Evolutionary conservation across 495 filamentous ascomycete species (phyloP), one percentile per base, ranked within the genome.

Genomic region (Daldinia decipiens): DNA sequence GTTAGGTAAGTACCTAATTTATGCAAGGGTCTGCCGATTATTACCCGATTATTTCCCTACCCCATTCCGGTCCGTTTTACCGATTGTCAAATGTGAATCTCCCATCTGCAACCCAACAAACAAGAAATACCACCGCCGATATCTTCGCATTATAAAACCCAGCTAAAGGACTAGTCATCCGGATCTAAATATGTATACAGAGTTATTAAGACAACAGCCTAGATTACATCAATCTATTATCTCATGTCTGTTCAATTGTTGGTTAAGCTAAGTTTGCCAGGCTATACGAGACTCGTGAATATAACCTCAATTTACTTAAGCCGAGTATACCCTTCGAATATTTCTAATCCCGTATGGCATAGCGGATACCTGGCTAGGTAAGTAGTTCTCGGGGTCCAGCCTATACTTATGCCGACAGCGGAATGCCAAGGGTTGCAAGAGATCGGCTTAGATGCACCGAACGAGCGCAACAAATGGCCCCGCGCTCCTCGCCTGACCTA

Each of bases 371-470:
- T 59, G 5, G 53, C 27, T 3, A 24, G 21, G 21, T 24, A 24
- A 24, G 26, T n/a, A 5, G 9, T 31, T 17, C n/a, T 45, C 24
- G 21, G 13, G 8, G n/a, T 59, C 31, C 54, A 67, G 56, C 34
- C 4, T 53, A 43, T 45, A 51, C 11, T 56, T 24, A 32, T 57
- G 65, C 70, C 70, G 69, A 72, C 58, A 64, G 50, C 64, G 69
- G 69, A 67, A 67, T 17, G 64, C 59, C 64, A 67, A 68, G 64
- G 50, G 51, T 56, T 15, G 29, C 47, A 39, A 47, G 45, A 59
- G 40, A 27, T 67, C 70, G 70, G 70, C 56, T 53, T 19, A 60
- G 59, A 72, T 72, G 51, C 50, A 38, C 70, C 70, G 70, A 72
- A 65, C 32, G 9, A 54, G 13, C 55, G 47, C 60, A 65, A 56